Evolutionary conservation across 306 rosid genomes (phyloP).

Genomic region (Pterocarpus santalinus): DNA sequence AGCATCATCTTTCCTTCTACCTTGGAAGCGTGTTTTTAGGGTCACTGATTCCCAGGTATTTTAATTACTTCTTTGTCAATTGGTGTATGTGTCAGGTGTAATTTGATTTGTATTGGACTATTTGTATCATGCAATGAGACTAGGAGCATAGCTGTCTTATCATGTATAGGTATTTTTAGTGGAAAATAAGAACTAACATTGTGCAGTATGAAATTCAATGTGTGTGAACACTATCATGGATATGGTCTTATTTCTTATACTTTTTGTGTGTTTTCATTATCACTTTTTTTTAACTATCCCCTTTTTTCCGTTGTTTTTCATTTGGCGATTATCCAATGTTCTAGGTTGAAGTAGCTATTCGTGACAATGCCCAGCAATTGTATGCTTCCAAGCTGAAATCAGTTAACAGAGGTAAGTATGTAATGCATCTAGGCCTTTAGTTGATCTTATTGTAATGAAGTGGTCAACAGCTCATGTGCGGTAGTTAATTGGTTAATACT

Average conservation of each 20-base stretch:
- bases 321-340: conserved; percentile 2
- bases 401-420: conserved; percentile 78
- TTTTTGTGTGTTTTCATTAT: conserved; percentile 20
- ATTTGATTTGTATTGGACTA: too few relatives aligned
- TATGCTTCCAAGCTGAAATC: conserved; percentile 83
- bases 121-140: too few relatives aligned
- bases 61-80: conserved; percentile 26
- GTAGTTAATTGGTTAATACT: too few relatives aligned
- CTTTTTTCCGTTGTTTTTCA: conserved; percentile 25
- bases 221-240: conserved; percentile 23
- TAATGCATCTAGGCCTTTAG: conserved; percentile 26
- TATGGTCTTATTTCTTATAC: conserved; percentile 19
- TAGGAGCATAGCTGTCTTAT: background rate
- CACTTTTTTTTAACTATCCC: conserved; percentile 1
- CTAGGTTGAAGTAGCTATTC: conserved; percentile 93
- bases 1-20: conserved; percentile 94
- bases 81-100: background rate
- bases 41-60: conserved; percentile 94
- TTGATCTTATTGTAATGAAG: conserved; percentile 1
- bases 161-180: background rate
- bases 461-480: background rate
- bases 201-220: conserved; percentile 9
- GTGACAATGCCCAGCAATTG: conserved; percentile 91
- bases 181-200: background rate
- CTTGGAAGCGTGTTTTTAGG: conserved; percentile 97